These are phyloP conservation scores for Berberis vulgaris DNA, from an alignment of 164 flowering plant species.

Conservation along the genomic window DNA sequence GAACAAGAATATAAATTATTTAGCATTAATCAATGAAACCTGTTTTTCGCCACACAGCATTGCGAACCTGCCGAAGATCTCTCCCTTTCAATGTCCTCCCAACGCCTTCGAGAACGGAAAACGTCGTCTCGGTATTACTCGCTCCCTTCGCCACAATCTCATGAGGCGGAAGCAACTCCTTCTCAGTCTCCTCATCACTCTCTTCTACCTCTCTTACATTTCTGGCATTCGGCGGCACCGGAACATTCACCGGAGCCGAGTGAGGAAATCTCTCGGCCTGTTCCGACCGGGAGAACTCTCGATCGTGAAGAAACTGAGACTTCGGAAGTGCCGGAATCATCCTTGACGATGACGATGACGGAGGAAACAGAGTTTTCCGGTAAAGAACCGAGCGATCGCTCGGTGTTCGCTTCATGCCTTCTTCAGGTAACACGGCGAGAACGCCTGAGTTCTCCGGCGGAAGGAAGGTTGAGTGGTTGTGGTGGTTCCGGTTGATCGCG, in stretches of 20 bases:
- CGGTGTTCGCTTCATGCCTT: constrained; percentile 5
- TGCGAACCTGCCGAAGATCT: constrained; percentile 69
- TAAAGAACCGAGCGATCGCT: constrained; percentile 11
- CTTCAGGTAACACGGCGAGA: constrained; percentile 44
- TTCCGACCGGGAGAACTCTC: constrained; percentile 20
- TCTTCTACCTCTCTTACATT: constrained; percentile 13
- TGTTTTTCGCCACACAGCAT: constrained; percentile 61
- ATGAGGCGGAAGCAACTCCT: constrained; percentile 72
- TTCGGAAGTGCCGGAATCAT: constrained; percentile 35
- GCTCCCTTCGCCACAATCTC: constrained; percentile 63
- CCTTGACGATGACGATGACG: constrained; percentile 16
- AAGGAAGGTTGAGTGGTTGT: constrained; percentile 7
- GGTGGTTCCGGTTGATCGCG: neutral
- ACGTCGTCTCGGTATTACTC: constrained; percentile 33
- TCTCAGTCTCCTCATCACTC: constrained; percentile 26
- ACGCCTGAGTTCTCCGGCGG: constrained; percentile 35
- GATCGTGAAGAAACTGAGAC: constrained; percentile 11
- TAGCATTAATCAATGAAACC: constrained; percentile 58
- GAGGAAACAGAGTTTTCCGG: constrained; percentile 24
- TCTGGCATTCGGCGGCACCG: constrained; percentile 30
- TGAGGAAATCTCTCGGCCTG: constrained; percentile 28
- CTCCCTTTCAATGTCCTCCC: constrained; percentile 88
- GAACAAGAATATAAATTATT: neutral
- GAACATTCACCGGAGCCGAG: constrained; percentile 67
- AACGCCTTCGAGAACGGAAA: constrained; percentile 75